A percentile compares a stretch with the other conserved stretches of the same genome.
Evolutionary conservation across 306 rosid genomes (phyloP).

Genomic region (Inga laurina): DNA sequence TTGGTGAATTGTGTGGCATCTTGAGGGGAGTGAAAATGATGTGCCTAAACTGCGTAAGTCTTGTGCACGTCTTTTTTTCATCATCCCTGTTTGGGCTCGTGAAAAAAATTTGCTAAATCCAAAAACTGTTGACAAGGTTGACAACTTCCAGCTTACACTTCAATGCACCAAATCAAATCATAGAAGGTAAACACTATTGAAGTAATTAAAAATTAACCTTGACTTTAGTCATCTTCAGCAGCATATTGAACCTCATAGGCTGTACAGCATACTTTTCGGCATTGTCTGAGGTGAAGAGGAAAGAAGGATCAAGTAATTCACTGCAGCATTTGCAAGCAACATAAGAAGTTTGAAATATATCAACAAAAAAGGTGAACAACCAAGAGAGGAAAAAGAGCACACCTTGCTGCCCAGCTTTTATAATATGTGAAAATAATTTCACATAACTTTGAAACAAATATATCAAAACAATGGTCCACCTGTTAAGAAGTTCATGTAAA

Average conservation of each 20-base stretch:
- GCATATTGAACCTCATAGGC: constrained; percentile 77
- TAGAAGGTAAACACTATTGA: constrained; percentile 20
- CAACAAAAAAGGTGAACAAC: constrained; percentile 32
- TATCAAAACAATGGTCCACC: constrained; percentile 97
- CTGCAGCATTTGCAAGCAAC: constrained; percentile 58
- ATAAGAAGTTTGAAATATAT: constrained; percentile 26
- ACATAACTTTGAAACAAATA: constrained; percentile 80
- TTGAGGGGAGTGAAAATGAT: neutral
- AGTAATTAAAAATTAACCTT: constrained; percentile 57
- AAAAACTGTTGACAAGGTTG: constrained; percentile 14
- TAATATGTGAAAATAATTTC: constrained; percentile 78
- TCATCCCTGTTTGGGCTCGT: neutral
- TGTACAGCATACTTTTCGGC: constrained; percentile 88
- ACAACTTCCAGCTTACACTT: constrained; percentile 8
- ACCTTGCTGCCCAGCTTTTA: constrained; percentile 99
- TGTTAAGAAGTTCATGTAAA: constrained; percentile 33
- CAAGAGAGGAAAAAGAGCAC: constrained; percentile 28
- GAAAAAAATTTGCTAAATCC: constrained; percentile 6
- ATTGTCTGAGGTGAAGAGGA: constrained; percentile 84
- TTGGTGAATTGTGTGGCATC: constrained; percentile 13
- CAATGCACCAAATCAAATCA: constrained; percentile 24
- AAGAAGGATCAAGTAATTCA: constrained; percentile 89
- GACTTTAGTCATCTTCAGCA: constrained; percentile 88
- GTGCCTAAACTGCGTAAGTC: constrained; percentile 13
- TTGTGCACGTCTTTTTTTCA: constrained; percentile 1